Base-by-base conservation (phyloP, 106 monocot species). In the Dioscorea alata region DNA sequence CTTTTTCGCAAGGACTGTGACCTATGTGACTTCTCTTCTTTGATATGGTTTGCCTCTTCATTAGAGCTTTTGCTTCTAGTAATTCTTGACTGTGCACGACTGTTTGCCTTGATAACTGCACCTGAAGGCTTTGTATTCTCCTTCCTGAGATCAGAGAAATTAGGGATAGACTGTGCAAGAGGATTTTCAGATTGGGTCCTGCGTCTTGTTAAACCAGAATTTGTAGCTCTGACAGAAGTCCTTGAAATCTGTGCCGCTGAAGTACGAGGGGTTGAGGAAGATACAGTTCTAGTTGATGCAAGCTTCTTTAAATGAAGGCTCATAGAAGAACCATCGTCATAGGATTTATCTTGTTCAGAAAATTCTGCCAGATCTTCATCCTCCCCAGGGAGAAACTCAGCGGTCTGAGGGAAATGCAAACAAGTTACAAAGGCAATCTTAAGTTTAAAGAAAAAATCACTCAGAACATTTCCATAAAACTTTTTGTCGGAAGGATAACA, bases 101-200 rank as follows among this genome's bases (percentile, higher is more conserved):
- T 23, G 58, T 58, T 63, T 33, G 61, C 16, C 71, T 84, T 91
- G 64, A 57, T 74, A 49, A 61, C 35, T 54, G 72, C 83, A 20
- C 67, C 22, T 17, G 70, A 75, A 52, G 88, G 79, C 56, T 70
- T 91, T 33, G 81, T 82, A 59, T 84, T 91, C 78, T 95, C 91
- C 48, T 91, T 88, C 66, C 86, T 73, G 7, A 91, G 77, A 54
- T 95, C 82, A 9, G 79, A 79, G 73, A 91, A 86, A 61, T 84
- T 81, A 0, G 92, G 89, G 52, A 84, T 84, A 22, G 89, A 92
- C 34, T 92, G 88, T 17, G 82, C 82, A 60, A 83, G 78, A 77
- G 86, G 32, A 72, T 82, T 92, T 69, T 89, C 88, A 28, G 74
- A 6, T 79, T 73, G 81, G 14, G 21, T 66, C 70, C 68, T 72